Evolutionary conservation across 495 filamentous ascomycete species (phyloP).

Genomic region (Extremus antarcticus): DNA sequence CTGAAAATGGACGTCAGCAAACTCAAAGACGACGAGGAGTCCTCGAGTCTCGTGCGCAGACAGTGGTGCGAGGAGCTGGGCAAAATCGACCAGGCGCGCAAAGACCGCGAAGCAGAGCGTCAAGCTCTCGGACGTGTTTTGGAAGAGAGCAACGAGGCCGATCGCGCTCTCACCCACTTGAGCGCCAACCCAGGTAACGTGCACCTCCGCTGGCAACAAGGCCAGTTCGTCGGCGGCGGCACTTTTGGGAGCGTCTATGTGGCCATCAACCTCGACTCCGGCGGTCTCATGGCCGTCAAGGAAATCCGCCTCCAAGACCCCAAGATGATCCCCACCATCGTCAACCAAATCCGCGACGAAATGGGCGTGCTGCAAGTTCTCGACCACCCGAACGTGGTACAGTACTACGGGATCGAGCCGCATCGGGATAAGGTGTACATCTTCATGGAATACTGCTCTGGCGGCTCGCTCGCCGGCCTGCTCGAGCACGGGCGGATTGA

Average conservation of each 20-base stretch:
- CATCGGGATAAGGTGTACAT: constrained; percentile 98
- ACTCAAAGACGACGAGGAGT: constrained; percentile 76
- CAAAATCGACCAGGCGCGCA: constrained; percentile 65
- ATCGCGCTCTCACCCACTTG: constrained; percentile 84
- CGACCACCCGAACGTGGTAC: constrained; percentile 94
- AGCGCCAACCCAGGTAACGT: constrained; percentile 92
- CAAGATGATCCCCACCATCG: constrained; percentile 86
- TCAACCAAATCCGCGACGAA: constrained; percentile 86
- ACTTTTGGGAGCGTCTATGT: constrained; percentile 96
- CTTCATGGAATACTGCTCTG: constrained; percentile 98
- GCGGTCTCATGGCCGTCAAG: constrained; percentile 95
- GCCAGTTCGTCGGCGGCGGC: constrained; percentile 90
- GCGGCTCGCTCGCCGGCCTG: constrained; percentile 80
- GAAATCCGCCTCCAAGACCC: constrained; percentile 96
- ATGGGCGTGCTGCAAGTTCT: constrained; percentile 92
- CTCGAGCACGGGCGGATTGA: constrained; percentile 95
- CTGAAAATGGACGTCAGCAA: constrained; percentile 63
- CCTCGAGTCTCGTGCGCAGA: constrained; percentile 56
- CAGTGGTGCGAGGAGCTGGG: constrained; percentile 59
- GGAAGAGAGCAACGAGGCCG: constrained; percentile 88
- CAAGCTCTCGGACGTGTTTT: constrained; percentile 81
- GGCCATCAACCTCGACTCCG: constrained; percentile 91
- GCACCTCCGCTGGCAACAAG: constrained; percentile 92
- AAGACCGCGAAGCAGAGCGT: constrained; percentile 73
- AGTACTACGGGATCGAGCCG: constrained; percentile 95